Evolutionary conservation across 129 eudicot species (phyloP), one percentile per base, ranked within the genome.

Genomic region (Saposhnikovia divaricata): DNA sequence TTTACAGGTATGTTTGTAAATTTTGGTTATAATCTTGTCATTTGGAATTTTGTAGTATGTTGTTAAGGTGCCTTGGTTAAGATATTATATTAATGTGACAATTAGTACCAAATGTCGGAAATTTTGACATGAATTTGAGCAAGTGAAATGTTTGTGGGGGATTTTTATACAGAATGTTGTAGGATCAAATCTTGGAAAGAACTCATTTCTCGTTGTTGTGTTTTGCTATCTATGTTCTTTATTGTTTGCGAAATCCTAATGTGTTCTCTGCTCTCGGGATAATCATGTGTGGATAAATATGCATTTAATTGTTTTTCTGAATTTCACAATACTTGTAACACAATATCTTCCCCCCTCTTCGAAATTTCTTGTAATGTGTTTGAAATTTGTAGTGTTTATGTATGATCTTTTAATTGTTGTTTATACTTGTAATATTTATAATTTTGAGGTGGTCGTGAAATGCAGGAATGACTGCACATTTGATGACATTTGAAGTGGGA

Each of bases 401-500:
- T 69, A 1, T 59, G 45, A 16, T 76, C 42, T 21, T 48, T 59
- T 2, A 10, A 21, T 48, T 21, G 38, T n/a, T 0, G 66, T 34
- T 55, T 6, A 1, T 73, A 23, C 2, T 34, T 15, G 44, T 5
- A 19, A 39, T 0, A n/a, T 57, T 44, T 12, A 73, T 21, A 4
- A n/a, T 10, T 27, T 40, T 42, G 76, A 68, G 71, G 5, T 40
- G 38, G 53, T 73, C 19, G 69, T 78, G 34, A 45, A 27, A 31
- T 83, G 82, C 88, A 89, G 92, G 92, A 42, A 84, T 77, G 79
- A 72, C 46, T 14, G 84, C 84, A 31, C 90, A 89, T 77, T 79
- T 89, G 61, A 89, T 89, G 82, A 86, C 90, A 47, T 89, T 89
- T 76, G 90, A 89, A 82, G 92, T 89, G 66, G 93, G 93, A 25